Base-by-base conservation (phyloP, 192 early-diverging fungal species). In the Coemansia sp. region DNA sequence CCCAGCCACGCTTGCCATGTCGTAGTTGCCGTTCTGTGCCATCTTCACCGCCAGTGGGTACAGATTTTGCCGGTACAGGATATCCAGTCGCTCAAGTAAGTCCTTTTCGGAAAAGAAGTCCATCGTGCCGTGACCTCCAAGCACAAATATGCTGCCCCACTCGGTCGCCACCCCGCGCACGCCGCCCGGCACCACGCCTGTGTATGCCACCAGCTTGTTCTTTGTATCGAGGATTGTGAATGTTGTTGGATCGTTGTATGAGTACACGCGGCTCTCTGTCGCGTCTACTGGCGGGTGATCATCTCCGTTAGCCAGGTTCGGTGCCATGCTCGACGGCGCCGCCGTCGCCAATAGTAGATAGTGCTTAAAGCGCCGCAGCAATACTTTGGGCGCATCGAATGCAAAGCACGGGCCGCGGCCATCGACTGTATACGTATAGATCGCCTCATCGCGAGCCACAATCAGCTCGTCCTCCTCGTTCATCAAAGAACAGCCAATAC, bases 361-460 rank as follows among this genome's bases (percentile, higher is more conserved):
- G 54, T 63, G 73, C 41, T 66, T 66, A 59, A 81, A 76, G 0
- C 48, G 58, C 6, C 67, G 69, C 8, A 73, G 62, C 41, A 64
- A 41, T 17, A 81, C 47, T 37, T 75, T 82, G 41, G 70, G 61
- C 52, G 86, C 87, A 49, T 96, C 94, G 66, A 94, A 95, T 5
- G 90, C 91, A 76, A 93, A 95, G 65, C 93, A 96, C 4, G 92
- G 89, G 3, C 94, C 94, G 27, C 93, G 85, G 9, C 96, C 96
- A n/a, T 94, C 92, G 0, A 86, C 72, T 49, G 86, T 92, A 72
- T 96, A 98, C 50, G 94, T 92, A 72, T 93, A 96, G 3, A 98
- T 89, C 9, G 92, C 90, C 74, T 96, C 94, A 53, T 93, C 88
- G n/a, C 92, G 76, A 15, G 88, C 94, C 32, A 97, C 83, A 32